Conservation (phyloP, 73 alveolate genomes). For the Blepharisma stoltei region DNA sequence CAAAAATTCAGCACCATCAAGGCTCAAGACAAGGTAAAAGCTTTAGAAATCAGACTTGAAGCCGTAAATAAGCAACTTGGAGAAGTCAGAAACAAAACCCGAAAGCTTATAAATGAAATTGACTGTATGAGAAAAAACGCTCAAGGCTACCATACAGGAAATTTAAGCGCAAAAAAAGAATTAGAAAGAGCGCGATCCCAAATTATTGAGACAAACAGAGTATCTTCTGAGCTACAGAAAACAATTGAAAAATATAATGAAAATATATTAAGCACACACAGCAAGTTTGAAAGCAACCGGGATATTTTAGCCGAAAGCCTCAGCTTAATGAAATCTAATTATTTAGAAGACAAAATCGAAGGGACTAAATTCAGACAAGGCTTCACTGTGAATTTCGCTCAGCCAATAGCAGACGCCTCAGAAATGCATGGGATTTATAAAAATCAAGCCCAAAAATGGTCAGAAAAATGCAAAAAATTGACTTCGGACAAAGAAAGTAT, state of each 20-base stretch:
- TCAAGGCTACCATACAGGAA: not conserved
- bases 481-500: not conserved
- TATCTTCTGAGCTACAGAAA: not conserved
- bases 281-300: not conserved
- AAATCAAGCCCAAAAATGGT: constrained; percentile 9
- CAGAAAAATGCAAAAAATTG: not conserved
- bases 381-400: constrained; percentile 22
- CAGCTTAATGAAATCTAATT: not conserved
- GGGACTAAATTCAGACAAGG: constrained; percentile 6
- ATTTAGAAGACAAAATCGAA: not conserved
- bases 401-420: constrained; percentile 21
- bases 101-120: not conserved
- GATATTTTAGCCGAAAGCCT: not conserved
- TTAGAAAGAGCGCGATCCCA: not conserved
- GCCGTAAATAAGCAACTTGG: not conserved
- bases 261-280: not conserved
- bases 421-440: not conserved
- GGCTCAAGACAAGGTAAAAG: not conserved
- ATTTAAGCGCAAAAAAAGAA: not conserved
- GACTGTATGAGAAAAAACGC: not conserved
- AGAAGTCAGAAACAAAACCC: not conserved
- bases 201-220: not conserved
- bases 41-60: not conserved
- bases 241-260: not conserved
- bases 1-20: not conserved